Percentiles rank a stretch among this genome's conserved stretches.
These are phyloP conservation scores for Trypanosoma platydactyli DNA, from an alignment of 208 protist species.

Conservation along the genomic window DNA sequence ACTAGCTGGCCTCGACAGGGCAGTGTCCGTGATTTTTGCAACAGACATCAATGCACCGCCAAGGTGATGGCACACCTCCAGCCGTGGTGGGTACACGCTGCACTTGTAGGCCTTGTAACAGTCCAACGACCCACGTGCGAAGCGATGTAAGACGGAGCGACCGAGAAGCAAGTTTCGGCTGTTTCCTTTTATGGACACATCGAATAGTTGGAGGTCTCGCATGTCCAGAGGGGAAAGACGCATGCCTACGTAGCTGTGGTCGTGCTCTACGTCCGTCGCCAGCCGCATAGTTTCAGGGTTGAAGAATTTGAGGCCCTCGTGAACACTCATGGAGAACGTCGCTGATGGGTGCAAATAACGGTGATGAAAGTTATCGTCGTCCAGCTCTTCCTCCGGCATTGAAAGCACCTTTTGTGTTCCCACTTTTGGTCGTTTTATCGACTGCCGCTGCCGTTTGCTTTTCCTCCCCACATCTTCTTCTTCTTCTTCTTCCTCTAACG, in stretches of 20 bases:
- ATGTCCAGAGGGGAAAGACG: conserved; percentile 63
- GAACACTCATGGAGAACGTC: conserved; percentile 58
- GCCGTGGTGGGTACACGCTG: conserved; percentile 69
- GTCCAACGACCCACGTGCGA: conserved; percentile 53
- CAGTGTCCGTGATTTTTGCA: conserved; percentile 27
- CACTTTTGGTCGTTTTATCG: conserved; percentile 5
- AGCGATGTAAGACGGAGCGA: conserved; percentile 60
- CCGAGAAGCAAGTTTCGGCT: conserved; percentile 70
- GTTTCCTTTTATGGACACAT: conserved; percentile 73
- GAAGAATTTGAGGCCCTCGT: conserved; percentile 50
- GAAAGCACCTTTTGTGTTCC: not conserved
- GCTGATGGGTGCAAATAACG: conserved; percentile 75
- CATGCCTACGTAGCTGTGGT: conserved; percentile 61
- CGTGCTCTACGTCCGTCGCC: conserved; percentile 59
- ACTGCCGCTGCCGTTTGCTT: conserved; percentile 1
- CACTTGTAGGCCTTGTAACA: conserved; percentile 71
- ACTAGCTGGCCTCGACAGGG: not conserved
- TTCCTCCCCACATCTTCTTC: not conserved
- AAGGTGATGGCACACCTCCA: conserved; percentile 65
- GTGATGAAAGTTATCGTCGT: conserved; percentile 84
- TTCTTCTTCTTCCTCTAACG: conserved; percentile 30
- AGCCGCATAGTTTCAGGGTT: conserved; percentile 48
- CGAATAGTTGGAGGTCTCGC: conserved; percentile 65
- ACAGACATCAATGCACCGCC: conserved; percentile 55
- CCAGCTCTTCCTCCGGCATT: conserved; percentile 58